Evolutionary conservation across 768 basidiomycete species (phyloP).

Genomic region (Amanita subjunquillea): DNA sequence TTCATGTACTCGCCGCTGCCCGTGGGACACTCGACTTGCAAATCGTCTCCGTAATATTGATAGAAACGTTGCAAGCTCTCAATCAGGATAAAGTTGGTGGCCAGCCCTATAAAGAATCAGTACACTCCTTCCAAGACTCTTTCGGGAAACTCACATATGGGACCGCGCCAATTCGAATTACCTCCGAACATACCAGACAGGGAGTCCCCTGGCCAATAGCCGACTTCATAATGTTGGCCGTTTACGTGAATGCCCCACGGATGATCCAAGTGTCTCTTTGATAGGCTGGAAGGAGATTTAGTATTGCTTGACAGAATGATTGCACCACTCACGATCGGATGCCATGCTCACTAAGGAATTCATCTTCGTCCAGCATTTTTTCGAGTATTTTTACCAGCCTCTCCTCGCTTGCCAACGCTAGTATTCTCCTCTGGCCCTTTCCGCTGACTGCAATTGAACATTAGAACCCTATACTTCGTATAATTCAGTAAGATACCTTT

Average conservation of each 20-base stretch:
- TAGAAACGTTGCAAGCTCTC: constrained; percentile 96
- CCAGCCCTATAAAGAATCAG: constrained; percentile 58
- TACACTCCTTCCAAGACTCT: neutral
- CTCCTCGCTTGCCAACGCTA: constrained; percentile 90
- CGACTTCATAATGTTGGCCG: constrained; percentile 84
- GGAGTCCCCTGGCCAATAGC: constrained; percentile 98
- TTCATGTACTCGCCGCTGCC: constrained; percentile 98
- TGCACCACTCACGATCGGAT: constrained; percentile 73
- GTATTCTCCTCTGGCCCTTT: constrained; percentile 74
- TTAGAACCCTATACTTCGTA: neutral
- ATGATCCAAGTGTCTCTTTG: constrained; percentile 80
- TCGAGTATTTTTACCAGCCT: constrained; percentile 79
- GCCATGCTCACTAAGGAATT: constrained; percentile 93
- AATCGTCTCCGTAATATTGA: constrained; percentile 90
- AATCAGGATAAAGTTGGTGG: constrained; percentile 92
- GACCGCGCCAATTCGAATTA: constrained; percentile 98
- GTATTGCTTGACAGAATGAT: neutral
- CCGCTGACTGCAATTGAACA: constrained; percentile 33
- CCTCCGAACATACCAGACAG: constrained; percentile 96
- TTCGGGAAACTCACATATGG: constrained; percentile 48
- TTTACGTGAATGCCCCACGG: constrained; percentile 96
- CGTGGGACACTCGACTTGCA: constrained; percentile 91
- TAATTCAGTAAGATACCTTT: constrained; percentile 39
- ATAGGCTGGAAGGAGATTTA: constrained; percentile 43
- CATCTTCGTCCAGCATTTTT: constrained; percentile 96